These are phyloP conservation scores for Monilinia aucupariae DNA, from an alignment of 2,329 filamentous ascomycete genomes.

Conservation along the genomic window DNA sequence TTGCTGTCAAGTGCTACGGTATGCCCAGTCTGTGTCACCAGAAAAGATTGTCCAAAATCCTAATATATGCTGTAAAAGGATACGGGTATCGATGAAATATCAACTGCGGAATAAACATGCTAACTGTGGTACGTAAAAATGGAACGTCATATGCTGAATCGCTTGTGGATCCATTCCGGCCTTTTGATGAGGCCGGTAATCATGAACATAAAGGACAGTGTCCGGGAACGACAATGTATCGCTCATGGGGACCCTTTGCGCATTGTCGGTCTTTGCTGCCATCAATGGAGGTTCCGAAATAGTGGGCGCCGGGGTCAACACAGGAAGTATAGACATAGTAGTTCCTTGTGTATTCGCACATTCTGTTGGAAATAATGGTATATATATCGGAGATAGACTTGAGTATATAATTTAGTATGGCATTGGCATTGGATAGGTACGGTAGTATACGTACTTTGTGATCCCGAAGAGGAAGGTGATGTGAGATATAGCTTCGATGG, in stretches of 20 bases:
- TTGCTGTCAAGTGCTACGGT: background rate
- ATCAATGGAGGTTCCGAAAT: slow-evolving; percentile 64
- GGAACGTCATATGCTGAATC: background rate
- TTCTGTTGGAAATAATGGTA: slow-evolving; percentile 29
- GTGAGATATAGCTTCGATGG: background rate
- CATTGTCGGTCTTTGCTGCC: slow-evolving; percentile 57
- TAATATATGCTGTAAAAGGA: background rate
- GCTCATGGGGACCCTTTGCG: slow-evolving; percentile 61
- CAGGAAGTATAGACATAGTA: slow-evolving; percentile 73
- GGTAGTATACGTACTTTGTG: background rate
- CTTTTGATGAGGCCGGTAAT: background rate
- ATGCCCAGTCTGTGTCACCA: background rate
- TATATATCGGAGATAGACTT: background rate
- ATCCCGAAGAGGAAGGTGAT: background rate
- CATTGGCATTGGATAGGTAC: background rate
- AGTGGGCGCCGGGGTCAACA: slow-evolving; percentile 62
- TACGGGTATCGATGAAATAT: background rate
- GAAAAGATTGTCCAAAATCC: background rate
- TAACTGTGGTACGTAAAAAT: background rate
- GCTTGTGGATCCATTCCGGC: background rate
- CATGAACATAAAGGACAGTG: slow-evolving; percentile 50
- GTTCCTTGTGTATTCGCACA: slow-evolving; percentile 64
- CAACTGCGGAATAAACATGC: background rate
- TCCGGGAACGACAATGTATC: slow-evolving; percentile 65
- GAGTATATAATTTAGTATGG: background rate